Evolutionary conservation across 192 early-diverging fungal species (phyloP).

Genomic region (Entomortierella lignicola): DNA sequence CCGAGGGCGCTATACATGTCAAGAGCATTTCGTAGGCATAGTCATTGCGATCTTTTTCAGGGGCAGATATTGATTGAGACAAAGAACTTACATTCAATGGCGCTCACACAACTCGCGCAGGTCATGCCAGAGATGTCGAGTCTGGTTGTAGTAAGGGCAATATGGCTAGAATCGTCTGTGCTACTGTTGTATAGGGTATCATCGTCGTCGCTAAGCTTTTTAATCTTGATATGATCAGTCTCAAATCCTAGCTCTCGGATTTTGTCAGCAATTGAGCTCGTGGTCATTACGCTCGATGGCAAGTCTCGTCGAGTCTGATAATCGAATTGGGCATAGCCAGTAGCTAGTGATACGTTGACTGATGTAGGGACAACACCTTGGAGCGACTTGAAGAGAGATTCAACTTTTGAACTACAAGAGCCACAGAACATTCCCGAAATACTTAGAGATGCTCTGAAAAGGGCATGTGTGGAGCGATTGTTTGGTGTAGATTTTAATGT

Average conservation of each 20-base stretch:
- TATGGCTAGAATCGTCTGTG: background rate
- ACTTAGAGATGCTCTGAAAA: conserved; percentile 32
- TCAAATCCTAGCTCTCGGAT: conserved; percentile 57
- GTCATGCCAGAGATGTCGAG: conserved; percentile 82
- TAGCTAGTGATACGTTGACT: conserved; percentile 44
- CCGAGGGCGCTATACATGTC: no score
- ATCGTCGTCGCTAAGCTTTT: conserved; percentile 21
- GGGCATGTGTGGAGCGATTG: background rate
- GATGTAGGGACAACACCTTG: conserved; percentile 32
- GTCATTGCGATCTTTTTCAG: no score
- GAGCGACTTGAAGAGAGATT: conserved; percentile 31
- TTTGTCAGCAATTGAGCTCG: conserved; percentile 43
- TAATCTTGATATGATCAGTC: conserved; percentile 55
- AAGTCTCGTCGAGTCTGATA: conserved; percentile 12
- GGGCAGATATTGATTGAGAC: background rate
- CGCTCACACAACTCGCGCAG: conserved; percentile 85
- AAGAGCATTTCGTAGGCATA: no score
- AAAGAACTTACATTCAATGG: conserved; percentile 66
- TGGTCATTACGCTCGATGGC: conserved; percentile 15
- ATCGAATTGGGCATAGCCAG: conserved; percentile 44
- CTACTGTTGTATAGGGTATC: background rate
- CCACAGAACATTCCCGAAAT: conserved; percentile 60
- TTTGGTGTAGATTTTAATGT: conserved; percentile 28
- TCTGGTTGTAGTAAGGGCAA: conserved; percentile 23
- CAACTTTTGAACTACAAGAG: conserved; percentile 54